These are phyloP conservation scores for Pyrus betulifolia DNA, from an alignment of 306 rosid genomes.

Conservation along the genomic window DNA sequence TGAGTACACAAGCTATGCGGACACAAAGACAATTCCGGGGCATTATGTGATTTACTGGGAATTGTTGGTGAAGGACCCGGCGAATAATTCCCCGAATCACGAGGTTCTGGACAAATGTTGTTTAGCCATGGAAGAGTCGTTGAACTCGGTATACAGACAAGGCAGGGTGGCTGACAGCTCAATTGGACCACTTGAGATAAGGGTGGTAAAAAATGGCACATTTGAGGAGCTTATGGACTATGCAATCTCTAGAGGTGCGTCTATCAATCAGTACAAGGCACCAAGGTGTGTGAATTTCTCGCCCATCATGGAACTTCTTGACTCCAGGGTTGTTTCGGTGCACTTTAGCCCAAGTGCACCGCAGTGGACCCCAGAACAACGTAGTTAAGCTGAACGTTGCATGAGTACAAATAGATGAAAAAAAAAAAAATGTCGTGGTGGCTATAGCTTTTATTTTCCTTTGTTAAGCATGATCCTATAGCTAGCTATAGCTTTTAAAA, in stretches of 20 bases:
- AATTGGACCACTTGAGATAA: constrained; percentile 80
- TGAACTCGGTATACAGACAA: constrained; percentile 87
- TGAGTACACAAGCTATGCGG: constrained; percentile 80
- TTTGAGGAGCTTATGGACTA: constrained; percentile 95
- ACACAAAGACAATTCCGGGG: constrained; percentile 65
- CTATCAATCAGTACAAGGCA: constrained; percentile 84
- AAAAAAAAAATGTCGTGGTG: neutral
- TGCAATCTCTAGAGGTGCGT: constrained; percentile 87
- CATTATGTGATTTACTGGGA: constrained; percentile 97
- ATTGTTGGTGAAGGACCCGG: constrained; percentile 45
- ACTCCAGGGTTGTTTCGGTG: constrained; percentile 58
- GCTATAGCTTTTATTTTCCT: neutral
- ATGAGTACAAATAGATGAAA: neutral
- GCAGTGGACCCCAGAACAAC: constrained; percentile 73
- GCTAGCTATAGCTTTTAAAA: constrained; percentile 25
- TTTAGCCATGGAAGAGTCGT: constrained; percentile 61
- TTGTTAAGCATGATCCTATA: constrained; percentile 8
- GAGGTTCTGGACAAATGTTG: constrained; percentile 57
- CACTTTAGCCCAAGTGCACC: constrained; percentile 84
- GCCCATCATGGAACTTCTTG: constrained; percentile 77
- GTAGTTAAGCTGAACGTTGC: constrained; percentile 20
- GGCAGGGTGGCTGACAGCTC: constrained; percentile 77
- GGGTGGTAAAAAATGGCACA: constrained; percentile 82
- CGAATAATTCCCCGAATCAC: constrained; percentile 26
- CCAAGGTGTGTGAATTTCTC: constrained; percentile 84